Conservation (phyloP, 495 filamentous ascomycete genomes). For the Xanthoparmelia taractica region DNA sequence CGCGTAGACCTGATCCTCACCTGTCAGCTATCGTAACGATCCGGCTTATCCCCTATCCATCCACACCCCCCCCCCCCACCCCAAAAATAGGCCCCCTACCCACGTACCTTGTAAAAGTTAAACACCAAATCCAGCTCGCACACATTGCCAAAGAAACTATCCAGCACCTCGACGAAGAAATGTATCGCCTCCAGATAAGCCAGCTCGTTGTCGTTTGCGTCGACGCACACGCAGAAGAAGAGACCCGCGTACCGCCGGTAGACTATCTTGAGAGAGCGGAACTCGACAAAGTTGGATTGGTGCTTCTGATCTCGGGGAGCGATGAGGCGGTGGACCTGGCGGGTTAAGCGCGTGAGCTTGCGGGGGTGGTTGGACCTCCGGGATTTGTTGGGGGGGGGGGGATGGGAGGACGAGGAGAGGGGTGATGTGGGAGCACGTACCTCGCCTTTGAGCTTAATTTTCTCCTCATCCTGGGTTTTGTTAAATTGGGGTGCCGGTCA, state of each 20-base stretch:
- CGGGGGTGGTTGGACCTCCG: conserved; percentile 10
- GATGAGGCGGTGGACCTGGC: conserved; percentile 87
- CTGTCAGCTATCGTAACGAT: conserved; percentile 26
- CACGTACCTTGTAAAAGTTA: conserved; percentile 91
- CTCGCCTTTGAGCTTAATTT: conserved; percentile 92
- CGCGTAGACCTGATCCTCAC: conserved; percentile 68
- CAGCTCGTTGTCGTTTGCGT: conserved; percentile 97
- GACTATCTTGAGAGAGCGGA: conserved; percentile 80
- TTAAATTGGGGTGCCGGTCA: neutral
- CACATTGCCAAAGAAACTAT: conserved; percentile 97
- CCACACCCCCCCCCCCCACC: neutral
- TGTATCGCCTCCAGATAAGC: conserved; percentile 97
- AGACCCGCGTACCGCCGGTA: conserved; percentile 95
- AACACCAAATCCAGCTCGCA: conserved; percentile 98
- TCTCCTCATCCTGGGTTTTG: conserved; percentile 68
- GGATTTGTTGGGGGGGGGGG: conserved; percentile 1
- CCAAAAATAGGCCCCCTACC: conserved; percentile 22
- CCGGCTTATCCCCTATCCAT: neutral
- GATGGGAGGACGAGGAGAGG: conserved; percentile 13
- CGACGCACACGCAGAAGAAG: conserved; percentile 98
- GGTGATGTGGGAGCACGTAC: conserved; percentile 28
- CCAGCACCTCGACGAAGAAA: conserved; percentile 98
- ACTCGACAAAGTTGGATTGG: conserved; percentile 98
- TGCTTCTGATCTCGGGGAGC: conserved; percentile 98
- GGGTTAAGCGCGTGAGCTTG: conserved; percentile 1